Percentiles rank a stretch among this genome's conserved stretches.
Conservation (phyloP, 768 basidiomycete species). For the Hericium erinaceus region DNA sequence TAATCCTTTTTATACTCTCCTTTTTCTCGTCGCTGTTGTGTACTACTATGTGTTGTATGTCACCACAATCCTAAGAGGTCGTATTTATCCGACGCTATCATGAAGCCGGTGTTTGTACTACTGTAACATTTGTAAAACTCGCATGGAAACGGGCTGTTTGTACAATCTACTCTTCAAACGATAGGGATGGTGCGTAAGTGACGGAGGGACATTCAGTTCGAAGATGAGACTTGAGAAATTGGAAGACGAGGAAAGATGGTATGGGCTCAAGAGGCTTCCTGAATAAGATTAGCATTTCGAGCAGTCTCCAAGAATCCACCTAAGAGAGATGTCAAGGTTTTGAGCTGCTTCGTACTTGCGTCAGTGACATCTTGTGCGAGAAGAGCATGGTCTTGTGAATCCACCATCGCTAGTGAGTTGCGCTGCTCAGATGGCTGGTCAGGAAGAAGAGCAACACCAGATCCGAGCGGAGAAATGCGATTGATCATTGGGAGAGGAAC, state of each 20-base stretch:
- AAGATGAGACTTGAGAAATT: not conserved
- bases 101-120: too few species aligned
- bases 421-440: not conserved
- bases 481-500: not conserved
- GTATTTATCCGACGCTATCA: too few species aligned
- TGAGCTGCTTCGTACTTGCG: not conserved
- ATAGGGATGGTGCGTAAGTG: too few species aligned
- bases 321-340: not conserved
- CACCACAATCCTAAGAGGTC: too few species aligned
- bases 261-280: not conserved
- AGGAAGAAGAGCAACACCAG: not conserved
- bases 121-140: too few species aligned
- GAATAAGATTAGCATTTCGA: not conserved
- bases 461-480: not conserved
- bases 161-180: too few species aligned
- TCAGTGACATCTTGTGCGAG: not conserved
- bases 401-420: not conserved
- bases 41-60: too few species aligned
- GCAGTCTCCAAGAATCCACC: not conserved
- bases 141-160: too few species aligned
- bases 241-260: not conserved
- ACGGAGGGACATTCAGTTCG: not conserved
- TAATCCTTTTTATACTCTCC: too few species aligned
- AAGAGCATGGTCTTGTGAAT: not conserved
- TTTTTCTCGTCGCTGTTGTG: too few species aligned